Conservation (phyloP, 2,329 filamentous ascomycete species). For the Talaromyces funiculosus region DNA sequence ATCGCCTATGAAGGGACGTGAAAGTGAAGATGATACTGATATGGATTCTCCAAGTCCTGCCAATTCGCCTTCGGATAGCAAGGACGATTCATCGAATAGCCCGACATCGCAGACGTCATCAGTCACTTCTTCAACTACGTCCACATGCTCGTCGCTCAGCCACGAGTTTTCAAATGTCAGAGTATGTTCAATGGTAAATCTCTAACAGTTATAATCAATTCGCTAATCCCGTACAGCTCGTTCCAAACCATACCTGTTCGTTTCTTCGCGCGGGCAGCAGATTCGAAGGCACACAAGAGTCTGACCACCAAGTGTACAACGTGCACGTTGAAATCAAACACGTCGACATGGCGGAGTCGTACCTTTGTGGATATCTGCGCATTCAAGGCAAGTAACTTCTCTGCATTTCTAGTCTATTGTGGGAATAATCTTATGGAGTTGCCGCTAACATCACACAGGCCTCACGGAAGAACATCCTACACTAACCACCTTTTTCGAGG, state of each 20-base stretch:
- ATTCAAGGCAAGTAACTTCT: constrained; percentile 70
- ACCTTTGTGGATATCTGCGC: constrained; percentile 86
- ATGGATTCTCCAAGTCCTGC: constrained; percentile 29
- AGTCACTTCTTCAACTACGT: constrained; percentile 22
- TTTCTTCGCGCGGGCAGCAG: constrained; percentile 81
- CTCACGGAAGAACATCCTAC: constrained; percentile 93
- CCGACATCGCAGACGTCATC: constrained; percentile 26
- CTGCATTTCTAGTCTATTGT: background rate
- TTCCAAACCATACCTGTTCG: constrained; percentile 75
- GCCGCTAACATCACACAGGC: constrained; percentile 47
- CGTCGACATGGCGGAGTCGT: constrained; percentile 89
- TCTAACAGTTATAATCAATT: background rate
- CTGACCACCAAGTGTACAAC: constrained; percentile 86
- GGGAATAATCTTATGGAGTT: no score
- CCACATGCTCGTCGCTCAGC: constrained; percentile 44
- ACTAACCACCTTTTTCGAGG: constrained; percentile 97
- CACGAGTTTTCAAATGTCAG: constrained; percentile 53
- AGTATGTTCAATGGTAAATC: constrained; percentile 36
- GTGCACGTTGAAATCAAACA: constrained; percentile 97
- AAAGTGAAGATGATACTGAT: constrained; percentile 25
- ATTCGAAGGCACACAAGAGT: constrained; percentile 87
- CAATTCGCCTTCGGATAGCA: constrained; percentile 33
- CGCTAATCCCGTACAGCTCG: constrained; percentile 47
- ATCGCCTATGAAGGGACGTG: constrained; percentile 21
- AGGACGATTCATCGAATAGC: constrained; percentile 30